A percentile compares a stretch with the other conserved stretches of the same genome.
Evolutionary conservation across 805 yeast species (phyloP).

Genomic region (Hanseniaspora pseudoguilliermondii): DNA sequence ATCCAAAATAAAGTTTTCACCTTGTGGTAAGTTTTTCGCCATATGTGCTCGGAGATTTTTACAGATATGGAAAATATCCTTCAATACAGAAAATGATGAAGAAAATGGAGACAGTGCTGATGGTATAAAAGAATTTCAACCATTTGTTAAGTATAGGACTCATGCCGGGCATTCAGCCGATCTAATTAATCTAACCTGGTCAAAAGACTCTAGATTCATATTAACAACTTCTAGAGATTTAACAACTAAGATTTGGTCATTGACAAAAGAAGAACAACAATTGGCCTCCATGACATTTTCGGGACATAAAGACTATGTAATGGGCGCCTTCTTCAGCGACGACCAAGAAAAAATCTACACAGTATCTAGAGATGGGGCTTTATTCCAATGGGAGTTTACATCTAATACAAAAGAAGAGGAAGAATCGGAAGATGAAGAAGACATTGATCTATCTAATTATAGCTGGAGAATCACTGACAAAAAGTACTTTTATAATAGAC

Average conservation of each 20-base stretch:
- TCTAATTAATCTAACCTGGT: slow-evolving; percentile 71
- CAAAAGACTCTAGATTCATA: slow-evolving; percentile 77
- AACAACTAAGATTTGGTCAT: slow-evolving; percentile 73
- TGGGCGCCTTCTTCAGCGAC: slow-evolving; percentile 76
- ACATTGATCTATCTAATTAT: slow-evolving; percentile 30
- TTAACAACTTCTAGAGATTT: slow-evolving; percentile 80
- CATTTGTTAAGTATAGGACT: slow-evolving; percentile 78
- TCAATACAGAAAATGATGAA: slow-evolving; percentile 51
- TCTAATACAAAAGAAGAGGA: slow-evolving; percentile 38
- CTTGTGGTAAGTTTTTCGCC: slow-evolving; percentile 80
- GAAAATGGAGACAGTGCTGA: slow-evolving; percentile 28
- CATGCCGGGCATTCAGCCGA: slow-evolving; percentile 90
- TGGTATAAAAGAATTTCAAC: slow-evolving; percentile 67
- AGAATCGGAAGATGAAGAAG: slow-evolving; percentile 32
- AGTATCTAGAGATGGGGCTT: slow-evolving; percentile 86
- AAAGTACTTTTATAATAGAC: slow-evolving; percentile 55
- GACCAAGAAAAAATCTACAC: slow-evolving; percentile 86
- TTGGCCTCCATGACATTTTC: slow-evolving; percentile 72
- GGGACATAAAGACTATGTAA: slow-evolving; percentile 83
- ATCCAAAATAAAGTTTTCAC: slow-evolving; percentile 64
- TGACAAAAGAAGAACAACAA: slow-evolving; percentile 51
- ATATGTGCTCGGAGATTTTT: slow-evolving; percentile 68
- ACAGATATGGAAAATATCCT: slow-evolving; percentile 63
- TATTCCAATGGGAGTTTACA: slow-evolving; percentile 81
- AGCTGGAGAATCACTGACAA: slow-evolving; percentile 78